A percentile compares a stretch with the other conserved stretches of the same genome.
phyloP scores from a whole-genome alignment of 768 basidiomycete genomes.

The Candolleomyces eurysporus region DNA sequence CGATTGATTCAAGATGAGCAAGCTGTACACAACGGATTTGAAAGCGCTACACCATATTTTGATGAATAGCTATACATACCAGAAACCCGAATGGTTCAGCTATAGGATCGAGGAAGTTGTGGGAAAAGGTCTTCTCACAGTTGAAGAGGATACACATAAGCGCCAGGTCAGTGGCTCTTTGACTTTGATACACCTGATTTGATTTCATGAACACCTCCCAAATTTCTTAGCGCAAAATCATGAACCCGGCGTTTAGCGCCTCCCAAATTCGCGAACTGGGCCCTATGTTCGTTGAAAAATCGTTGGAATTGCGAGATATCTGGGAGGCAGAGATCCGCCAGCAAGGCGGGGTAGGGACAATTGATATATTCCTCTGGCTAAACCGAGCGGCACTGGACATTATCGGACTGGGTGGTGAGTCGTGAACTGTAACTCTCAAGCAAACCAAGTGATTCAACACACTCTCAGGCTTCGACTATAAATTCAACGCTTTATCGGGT shows the following conservation, averaged over 20 bases:
- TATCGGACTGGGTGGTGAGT: constrained; percentile 63
- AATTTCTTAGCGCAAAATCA: too few species aligned
- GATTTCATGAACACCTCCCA: too few species aligned
- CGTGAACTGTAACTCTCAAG: too few species aligned
- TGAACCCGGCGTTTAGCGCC: constrained; percentile 62
- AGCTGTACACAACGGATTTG: constrained; percentile 56
- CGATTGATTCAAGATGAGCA: constrained; percentile 5
- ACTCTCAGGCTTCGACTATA: constrained; percentile 32
- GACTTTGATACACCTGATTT: too few species aligned
- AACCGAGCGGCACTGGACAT: constrained; percentile 69
- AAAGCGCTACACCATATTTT: constrained; percentile 64
- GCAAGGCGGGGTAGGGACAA: constrained; percentile 21
- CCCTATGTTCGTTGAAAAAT: constrained; percentile 13
- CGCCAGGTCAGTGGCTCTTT: constrained; percentile 30
- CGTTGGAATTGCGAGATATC: constrained; percentile 44
- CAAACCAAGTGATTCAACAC: too few species aligned
- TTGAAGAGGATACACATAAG: constrained; percentile 42
- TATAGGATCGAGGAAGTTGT: constrained; percentile 39
- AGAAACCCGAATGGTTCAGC: constrained; percentile 45
- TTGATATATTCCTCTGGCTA: constrained; percentile 54
- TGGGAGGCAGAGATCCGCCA: constrained; percentile 34
- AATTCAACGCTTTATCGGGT: constrained; percentile 28
- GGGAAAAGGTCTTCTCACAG: constrained; percentile 34
- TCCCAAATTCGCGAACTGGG: constrained; percentile 55
- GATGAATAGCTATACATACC: constrained; percentile 47